phyloP scores from a whole-genome alignment of 208 protist genomes.

The Acanthamoeba polyphaga region DNA sequence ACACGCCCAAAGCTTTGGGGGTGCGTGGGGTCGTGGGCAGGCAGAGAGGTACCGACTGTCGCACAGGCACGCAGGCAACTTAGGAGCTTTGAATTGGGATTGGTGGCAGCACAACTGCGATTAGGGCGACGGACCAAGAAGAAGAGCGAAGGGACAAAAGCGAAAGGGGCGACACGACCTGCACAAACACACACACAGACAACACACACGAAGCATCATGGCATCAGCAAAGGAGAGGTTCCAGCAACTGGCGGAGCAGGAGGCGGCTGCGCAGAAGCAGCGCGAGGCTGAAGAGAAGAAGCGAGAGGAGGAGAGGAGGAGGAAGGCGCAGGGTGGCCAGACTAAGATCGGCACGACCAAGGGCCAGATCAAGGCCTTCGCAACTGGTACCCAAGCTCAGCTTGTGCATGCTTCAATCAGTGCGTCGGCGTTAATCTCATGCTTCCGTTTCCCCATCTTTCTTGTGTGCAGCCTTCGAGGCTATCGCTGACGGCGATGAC shows the following conservation, averaged over 20 bases:
- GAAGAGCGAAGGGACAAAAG: too few species aligned
- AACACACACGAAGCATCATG: background rate
- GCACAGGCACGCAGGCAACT: background rate
- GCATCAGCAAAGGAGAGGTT: conserved; percentile 53
- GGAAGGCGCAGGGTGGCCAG: conserved; percentile 14
- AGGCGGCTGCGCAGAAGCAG: background rate
- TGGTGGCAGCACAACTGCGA: background rate
- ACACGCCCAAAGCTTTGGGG: too few species aligned
- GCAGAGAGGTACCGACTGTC: too few species aligned
- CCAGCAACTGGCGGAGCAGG: conserved; percentile 57
- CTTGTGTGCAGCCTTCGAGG: conserved; percentile 22
- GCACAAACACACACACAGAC: background rate
- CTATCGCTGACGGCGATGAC: conserved; percentile 64
- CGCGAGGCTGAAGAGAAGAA: conserved; percentile 55
- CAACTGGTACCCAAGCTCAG: background rate
- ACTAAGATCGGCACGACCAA: conserved; percentile 60
- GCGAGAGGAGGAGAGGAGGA: conserved; percentile 27
- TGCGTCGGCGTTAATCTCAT: background rate
- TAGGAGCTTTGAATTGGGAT: background rate
- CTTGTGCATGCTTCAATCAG: background rate
- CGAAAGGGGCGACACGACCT: too few species aligned
- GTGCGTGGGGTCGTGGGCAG: too few species aligned
- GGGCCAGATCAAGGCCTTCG: conserved; percentile 68
- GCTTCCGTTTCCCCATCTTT: background rate
- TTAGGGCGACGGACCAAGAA: background rate